Base-by-base conservation (phyloP, 208 protist genomes). In the Angomonas deanei region DNA sequence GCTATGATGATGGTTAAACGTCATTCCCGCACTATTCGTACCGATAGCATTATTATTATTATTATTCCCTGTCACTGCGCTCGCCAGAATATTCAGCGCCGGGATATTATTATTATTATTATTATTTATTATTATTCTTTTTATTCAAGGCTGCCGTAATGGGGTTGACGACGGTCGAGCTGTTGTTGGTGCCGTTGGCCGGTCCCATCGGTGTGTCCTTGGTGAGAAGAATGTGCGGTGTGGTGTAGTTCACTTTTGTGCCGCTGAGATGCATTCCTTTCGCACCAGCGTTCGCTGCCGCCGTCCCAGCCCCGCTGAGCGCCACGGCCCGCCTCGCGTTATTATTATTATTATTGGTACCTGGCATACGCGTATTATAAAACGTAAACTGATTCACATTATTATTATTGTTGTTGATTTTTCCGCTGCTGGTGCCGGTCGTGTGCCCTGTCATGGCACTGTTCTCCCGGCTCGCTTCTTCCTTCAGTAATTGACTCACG, bases 61-160 rank as follows among this genome's bases (percentile, higher is more conserved):
- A 53, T 26, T 53, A 53, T 53, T 26, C 8, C 36, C 36, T 15
- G 11, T 15, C 15, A 42, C 15, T 15, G 36, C 36, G 36, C 15
- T 53, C 23, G 47, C 23, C 23, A 53, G 13, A 21, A 53, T 53
- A 53, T 28, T 53, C n/a, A 53, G 5, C 23, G 47, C 36, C 36
- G 36, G 11, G 8, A 15, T 15, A 42, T 42, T 42, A 42, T 42
- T 42, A 15, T 42, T 42, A 15, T 42, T 42, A 42, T 42, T 42
- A 15, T 42, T 42, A 42, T 42, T 42, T 53, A 53, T 53, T 53
- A 53, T 53, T 53, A 53, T 53, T 53, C 13, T 26, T 53, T 28
- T 53, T 53, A 15, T 26, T 17, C 19, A 21, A 17, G 13, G n/a
- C 10, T 42, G 36, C n/a, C n/a, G n/a, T n/a, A n/a, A n/a, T n/a